Evolutionary conservation across 148 eudicot species (phyloP).

Genomic region (Persicaria maculosa): DNA sequence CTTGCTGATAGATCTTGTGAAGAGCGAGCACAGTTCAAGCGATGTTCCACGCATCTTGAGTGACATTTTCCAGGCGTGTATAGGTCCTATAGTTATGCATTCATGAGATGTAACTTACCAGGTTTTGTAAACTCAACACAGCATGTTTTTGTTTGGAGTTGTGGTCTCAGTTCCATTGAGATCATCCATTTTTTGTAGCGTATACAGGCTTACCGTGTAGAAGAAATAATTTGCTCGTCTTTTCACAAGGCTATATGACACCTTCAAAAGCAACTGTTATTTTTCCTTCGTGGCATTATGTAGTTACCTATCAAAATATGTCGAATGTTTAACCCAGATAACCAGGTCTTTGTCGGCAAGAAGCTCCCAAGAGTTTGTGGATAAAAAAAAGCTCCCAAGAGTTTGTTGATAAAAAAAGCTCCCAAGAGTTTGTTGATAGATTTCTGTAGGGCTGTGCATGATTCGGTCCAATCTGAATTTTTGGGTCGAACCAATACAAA

Average conservation of each 20-base stretch:
- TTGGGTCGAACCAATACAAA: no score
- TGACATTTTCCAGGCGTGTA: conserved; percentile 45
- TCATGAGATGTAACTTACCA: conserved; percentile 2
- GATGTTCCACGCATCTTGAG: conserved; percentile 50
- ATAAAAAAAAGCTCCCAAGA: no score
- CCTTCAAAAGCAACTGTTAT: no score
- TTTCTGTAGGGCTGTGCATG: no score
- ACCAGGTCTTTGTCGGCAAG: no score
- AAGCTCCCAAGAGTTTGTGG: no score
- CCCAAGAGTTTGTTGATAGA: no score
- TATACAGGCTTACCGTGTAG: conserved; percentile 7
- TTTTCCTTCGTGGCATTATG: no score
- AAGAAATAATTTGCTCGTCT: conserved; percentile 5
- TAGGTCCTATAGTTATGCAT: conserved; percentile 44
- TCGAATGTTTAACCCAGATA: no score
- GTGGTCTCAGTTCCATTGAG: conserved; percentile 3
- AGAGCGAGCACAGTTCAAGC: conserved; percentile 52
- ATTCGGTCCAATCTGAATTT: no score
- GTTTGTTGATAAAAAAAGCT: no score
- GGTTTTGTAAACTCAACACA: neutral
- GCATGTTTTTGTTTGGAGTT: neutral
- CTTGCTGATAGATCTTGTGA: conserved; percentile 60
- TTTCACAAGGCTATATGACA: neutral
- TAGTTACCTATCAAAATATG: no score
- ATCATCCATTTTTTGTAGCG: conserved; percentile 14